A percentile compares a stretch with the other conserved stretches of the same genome.
These are phyloP conservation scores for Phaeomoniella chlamydospora DNA, from an alignment of 2,329 filamentous ascomycete genomes.

Conservation along the genomic window DNA sequence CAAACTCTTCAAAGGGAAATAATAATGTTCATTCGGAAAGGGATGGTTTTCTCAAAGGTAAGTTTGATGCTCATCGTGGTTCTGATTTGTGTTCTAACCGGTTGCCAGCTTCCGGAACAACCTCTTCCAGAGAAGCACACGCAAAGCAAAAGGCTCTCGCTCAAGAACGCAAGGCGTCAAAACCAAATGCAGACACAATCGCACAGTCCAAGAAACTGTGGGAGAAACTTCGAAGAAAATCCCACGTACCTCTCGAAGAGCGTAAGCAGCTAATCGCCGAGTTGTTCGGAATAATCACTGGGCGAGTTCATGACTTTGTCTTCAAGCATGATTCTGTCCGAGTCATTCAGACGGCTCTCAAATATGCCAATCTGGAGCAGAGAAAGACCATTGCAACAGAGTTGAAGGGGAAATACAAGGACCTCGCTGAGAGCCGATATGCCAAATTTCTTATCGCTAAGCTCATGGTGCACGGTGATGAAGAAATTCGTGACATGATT, in stretches of 20 bases:
- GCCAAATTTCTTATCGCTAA: constrained; percentile 97
- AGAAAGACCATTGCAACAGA: constrained; percentile 76
- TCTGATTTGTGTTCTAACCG: too few species aligned
- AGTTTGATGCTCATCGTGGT: too few species aligned
- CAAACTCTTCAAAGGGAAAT: too few species aligned
- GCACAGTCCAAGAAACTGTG: constrained; percentile 89
- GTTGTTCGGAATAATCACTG: constrained; percentile 81
- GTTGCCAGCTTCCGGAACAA: too few species aligned
- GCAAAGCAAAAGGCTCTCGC: constrained; percentile 81
- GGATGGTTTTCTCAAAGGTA: too few species aligned
- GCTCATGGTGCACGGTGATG: constrained; percentile 80
- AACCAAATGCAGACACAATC: constrained; percentile 83
- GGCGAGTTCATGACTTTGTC: constrained; percentile 84
- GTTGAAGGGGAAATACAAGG: constrained; percentile 68
- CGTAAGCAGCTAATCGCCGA: constrained; percentile 75
- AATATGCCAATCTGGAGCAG: constrained; percentile 79
- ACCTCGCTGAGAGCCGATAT: constrained; percentile 86
- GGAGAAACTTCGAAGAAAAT: constrained; percentile 86
- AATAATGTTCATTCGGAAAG: too few species aligned
- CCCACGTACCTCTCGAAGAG: constrained; percentile 81
- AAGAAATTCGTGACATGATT: constrained; percentile 74
- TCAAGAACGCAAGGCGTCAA: constrained; percentile 78
- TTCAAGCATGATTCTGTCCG: constrained; percentile 98
- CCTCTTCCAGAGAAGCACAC: constrained; percentile 71
- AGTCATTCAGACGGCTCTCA: constrained; percentile 90